These are phyloP conservation scores for Acanthamoeba triangularis DNA, from an alignment of 208 protist genomes.

Conservation along the genomic window DNA sequence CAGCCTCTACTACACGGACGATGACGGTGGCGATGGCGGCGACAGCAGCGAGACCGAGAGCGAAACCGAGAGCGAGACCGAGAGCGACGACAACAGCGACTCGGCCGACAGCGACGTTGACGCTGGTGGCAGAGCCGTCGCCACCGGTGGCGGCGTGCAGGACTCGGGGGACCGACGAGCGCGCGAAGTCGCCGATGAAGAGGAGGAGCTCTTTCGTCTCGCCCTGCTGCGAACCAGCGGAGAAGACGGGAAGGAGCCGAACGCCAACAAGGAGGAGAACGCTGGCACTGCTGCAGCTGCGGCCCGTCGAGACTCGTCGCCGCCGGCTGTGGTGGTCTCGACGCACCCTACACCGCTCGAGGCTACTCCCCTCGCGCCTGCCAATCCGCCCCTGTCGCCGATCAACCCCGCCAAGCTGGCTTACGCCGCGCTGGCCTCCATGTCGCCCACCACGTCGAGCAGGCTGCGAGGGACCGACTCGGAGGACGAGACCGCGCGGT, in stretches of 20 bases:
- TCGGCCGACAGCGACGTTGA: neutral
- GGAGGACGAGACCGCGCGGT: neutral
- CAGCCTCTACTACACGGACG: constrained; percentile 64
- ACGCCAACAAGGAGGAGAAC: neutral
- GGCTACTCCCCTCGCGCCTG: neutral
- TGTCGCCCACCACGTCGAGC: neutral
- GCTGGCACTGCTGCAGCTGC: neutral
- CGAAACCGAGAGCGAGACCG: neutral
- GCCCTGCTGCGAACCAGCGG: constrained; percentile 16
- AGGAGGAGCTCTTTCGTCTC: constrained; percentile 15
- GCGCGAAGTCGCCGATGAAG: neutral
- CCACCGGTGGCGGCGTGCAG: neutral
- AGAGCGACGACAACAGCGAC: neutral
- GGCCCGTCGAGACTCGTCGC: neutral
- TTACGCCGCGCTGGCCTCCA: neutral
- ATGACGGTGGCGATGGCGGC: neutral
- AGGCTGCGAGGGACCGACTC: neutral
- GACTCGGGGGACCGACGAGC: neutral
- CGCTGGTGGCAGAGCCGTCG: neutral
- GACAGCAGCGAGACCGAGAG: neutral
- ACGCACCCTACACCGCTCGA: neutral
- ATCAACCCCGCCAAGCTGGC: constrained; percentile 38
- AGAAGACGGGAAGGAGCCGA: neutral
- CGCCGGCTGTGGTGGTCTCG: neutral
- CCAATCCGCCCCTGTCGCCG: neutral